phyloP scores from a whole-genome alignment of 495 filamentous ascomycete species.

The Aspergillus haitiensis region DNA sequence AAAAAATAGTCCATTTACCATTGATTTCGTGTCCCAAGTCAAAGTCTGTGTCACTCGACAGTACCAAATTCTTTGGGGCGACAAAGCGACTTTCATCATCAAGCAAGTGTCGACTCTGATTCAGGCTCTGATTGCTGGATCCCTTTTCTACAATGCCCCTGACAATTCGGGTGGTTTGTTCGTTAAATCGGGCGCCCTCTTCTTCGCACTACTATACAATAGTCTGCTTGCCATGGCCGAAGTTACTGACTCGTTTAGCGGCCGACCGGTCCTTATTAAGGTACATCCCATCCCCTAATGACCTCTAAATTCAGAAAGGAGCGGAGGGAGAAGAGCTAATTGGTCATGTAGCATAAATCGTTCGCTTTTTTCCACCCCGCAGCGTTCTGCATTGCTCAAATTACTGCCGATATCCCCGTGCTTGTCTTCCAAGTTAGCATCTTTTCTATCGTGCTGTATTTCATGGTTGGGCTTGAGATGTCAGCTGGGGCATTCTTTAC shows the following conservation, averaged over 20 bases:
- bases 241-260: conserved; percentile 66
- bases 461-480: conserved; percentile 59
- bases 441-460: conserved; percentile 72
- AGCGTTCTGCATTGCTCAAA: conserved; percentile 69
- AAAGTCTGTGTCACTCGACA: conserved; percentile 54
- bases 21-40: conserved; percentile 59
- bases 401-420: conserved; percentile 67
- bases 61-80: conserved; percentile 60
- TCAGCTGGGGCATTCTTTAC: conserved; percentile 55
- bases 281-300: no score
- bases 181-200: conserved; percentile 58
- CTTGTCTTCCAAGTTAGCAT: conserved; percentile 62
- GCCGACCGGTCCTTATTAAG: conserved; percentile 70
- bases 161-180: conserved; percentile 49
- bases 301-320: no score
- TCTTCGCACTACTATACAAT: conserved; percentile 76
- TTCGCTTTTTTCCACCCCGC: conserved; percentile 69
- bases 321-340: no score
- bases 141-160: conserved; percentile 44
- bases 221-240: conserved; percentile 71
- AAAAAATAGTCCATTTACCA: conserved; percentile 53
- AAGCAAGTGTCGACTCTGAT: conserved; percentile 52
- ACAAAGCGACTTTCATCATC: conserved; percentile 60
- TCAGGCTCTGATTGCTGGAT: conserved; percentile 46
- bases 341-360: not conserved